These are phyloP conservation scores for Stachybotrys elegans DNA, from an alignment of 2,329 filamentous ascomycete genomes.

Conservation along the genomic window DNA sequence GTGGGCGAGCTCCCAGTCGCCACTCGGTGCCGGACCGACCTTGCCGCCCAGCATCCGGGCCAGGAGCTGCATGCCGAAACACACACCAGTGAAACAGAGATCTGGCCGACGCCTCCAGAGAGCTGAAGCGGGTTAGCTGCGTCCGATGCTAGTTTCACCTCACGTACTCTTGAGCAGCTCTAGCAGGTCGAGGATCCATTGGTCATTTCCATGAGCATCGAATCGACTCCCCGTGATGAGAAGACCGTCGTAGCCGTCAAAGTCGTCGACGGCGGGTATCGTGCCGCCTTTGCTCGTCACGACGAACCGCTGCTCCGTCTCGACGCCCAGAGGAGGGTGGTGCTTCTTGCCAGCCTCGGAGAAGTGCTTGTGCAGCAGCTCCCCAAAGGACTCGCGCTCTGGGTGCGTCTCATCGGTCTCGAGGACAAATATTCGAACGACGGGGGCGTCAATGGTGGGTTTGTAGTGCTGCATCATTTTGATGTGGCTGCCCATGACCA, in stretches of 20 bases:
- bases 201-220: slow-evolving; percentile 64
- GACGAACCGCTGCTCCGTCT: slow-evolving; percentile 50
- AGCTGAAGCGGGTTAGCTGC: slow-evolving; percentile 21
- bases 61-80: slow-evolving; percentile 79
- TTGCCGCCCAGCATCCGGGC: slow-evolving; percentile 64
- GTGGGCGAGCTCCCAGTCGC: slow-evolving; percentile 70
- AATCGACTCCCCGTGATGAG: slow-evolving; percentile 66
- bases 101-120: slow-evolving; percentile 46
- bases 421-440: slow-evolving; percentile 43
- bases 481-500: too few species aligned
- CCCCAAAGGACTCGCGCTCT: slow-evolving; percentile 47
- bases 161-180: slow-evolving; percentile 41
- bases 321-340: slow-evolving; percentile 47
- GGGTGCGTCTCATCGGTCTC: slow-evolving; percentile 54
- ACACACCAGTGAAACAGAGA: slow-evolving; percentile 64
- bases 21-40: slow-evolving; percentile 58
- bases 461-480: slow-evolving; percentile 21
- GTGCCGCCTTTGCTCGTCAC: slow-evolving; percentile 42
- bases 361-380: slow-evolving; percentile 48
- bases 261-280: slow-evolving; percentile 41
- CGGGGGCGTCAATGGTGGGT: slow-evolving; percentile 16
- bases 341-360: slow-evolving; percentile 44
- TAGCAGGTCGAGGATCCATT: slow-evolving; percentile 70
- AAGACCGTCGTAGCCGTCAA: slow-evolving; percentile 65
- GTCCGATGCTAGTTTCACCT: not conserved